Evolutionary conservation across 768 basidiomycete genomes (phyloP).

Genomic region (Lepiota venenata): DNA sequence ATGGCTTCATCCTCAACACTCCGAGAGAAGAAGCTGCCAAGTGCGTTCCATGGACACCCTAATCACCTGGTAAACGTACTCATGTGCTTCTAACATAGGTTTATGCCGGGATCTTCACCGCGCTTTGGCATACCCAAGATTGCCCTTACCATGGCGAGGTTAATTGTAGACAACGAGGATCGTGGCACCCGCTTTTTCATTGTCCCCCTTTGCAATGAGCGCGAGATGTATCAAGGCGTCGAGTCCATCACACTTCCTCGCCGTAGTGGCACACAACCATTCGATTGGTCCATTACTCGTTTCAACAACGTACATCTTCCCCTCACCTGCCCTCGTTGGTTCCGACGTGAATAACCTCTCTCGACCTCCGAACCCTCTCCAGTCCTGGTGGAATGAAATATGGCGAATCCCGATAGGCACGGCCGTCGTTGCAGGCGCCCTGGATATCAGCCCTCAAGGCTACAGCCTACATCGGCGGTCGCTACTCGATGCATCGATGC

Average conservation of each 20-base stretch:
- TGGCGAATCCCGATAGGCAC: slow-evolving; percentile 56
- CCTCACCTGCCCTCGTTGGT: slow-evolving; percentile 44
- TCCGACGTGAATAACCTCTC: slow-evolving; percentile 39
- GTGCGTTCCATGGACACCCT: slow-evolving; percentile 27
- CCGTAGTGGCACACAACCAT: slow-evolving; percentile 48
- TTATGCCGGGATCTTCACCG: slow-evolving; percentile 58
- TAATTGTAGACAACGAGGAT: slow-evolving; percentile 49
- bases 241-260: slow-evolving; percentile 46
- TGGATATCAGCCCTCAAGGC: slow-evolving; percentile 51
- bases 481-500: slow-evolving; percentile 53
- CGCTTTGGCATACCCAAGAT: slow-evolving; percentile 50
- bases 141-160: slow-evolving; percentile 52
- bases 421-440: slow-evolving; percentile 44
- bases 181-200: slow-evolving; percentile 51
- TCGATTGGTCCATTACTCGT: slow-evolving; percentile 54
- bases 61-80: slow-evolving; percentile 3
- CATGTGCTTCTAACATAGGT: slow-evolving; percentile 32
- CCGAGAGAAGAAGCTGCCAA: slow-evolving; percentile 58
- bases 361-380: slow-evolving; percentile 35
- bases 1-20: slow-evolving; percentile 53
- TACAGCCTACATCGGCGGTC: slow-evolving; percentile 52
- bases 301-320: slow-evolving; percentile 53
- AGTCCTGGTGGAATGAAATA: slow-evolving; percentile 54
- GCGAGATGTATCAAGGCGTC: slow-evolving; percentile 51
- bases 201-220: slow-evolving; percentile 51